Evolutionary conservation across 306 rosid genomes (phyloP), one percentile per base, ranked within the genome.

Genomic region (Dalbergia cultrata): DNA sequence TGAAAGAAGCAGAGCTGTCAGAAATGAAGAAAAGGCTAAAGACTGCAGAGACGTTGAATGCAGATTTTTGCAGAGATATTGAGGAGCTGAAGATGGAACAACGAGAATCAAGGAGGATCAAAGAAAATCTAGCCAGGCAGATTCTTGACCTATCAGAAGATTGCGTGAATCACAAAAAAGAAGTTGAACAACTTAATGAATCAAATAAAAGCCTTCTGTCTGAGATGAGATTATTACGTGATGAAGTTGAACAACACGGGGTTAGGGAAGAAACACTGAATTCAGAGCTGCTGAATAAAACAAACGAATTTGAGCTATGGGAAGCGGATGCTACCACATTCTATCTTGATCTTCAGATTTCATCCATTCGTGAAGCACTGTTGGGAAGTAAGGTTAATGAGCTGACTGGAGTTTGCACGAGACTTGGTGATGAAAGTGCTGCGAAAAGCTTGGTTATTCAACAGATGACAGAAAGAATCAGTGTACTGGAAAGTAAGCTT

Each of bases 321-420:
- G 99, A 93, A 62, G 87, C 89, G 59, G 98, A 93, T 83, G 98
- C 99, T 70, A 79, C 91, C 16, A 54, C 94, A 65, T 92, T 93
- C 78, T 96, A 89, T 82, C 89, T 88, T 53, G 94, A 93, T 86
- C 89, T 92, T 78, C 99, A 93, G 72, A 80, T 90, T 67, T 93
- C 94, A 45, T 86, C 97, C 64, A 82, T 87, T 14, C 89, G 86
- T 76, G 97, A 90, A 84, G 89, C 85, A 65, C 86, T 96, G 69
- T 86, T 92, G 73, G 92, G 87, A 89, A 79, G 88, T 33, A 92
- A 88, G 84, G 90, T 96, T 19, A 85, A 84, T 53, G 99, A 96
- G 70, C 94, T 96, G 61, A 56, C 86, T 71, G 87, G 84, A 39
- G 88, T 83, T 82, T 92, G 94, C 78, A 85, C 80, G 83, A 89